phyloP scores from a whole-genome alignment of 2,329 filamentous ascomycete genomes.

The Chaetomium sp. region DNA sequence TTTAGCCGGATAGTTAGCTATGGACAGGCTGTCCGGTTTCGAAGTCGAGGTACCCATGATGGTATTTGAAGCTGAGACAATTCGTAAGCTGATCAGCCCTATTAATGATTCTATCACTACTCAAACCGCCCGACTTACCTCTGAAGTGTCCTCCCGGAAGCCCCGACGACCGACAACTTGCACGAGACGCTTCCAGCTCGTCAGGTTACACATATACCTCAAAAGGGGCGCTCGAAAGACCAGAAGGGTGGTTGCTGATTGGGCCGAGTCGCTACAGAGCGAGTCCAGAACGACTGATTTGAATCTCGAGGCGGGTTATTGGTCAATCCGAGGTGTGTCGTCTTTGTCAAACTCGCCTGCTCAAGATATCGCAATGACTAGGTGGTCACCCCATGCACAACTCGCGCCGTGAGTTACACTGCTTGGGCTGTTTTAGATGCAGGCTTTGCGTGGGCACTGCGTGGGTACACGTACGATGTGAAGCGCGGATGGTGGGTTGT shows the following conservation, averaged over 20 bases:
- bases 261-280: slow-evolving; percentile 4
- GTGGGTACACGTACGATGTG: too few relatives aligned
- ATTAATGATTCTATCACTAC: not conserved
- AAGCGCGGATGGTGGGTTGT: too few relatives aligned
- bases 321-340: slow-evolving; percentile 2
- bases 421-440: too few relatives aligned
- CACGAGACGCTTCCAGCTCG: not conserved
- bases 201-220: not conserved
- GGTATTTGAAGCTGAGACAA: not conserved
- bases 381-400: not conserved
- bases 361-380: not conserved
- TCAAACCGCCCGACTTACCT: too few relatives aligned
- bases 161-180: not conserved
- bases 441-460: too few relatives aligned
- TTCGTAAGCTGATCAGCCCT: not conserved
- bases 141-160: not conserved
- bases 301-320: slow-evolving; percentile 15
- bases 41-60: not conserved
- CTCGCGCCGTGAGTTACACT: too few relatives aligned
- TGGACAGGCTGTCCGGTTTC: slow-evolving; percentile 29
- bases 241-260: slow-evolving; percentile 17
- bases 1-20: slow-evolving; percentile 40
- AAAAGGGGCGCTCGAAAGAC: not conserved
- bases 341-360: not conserved
- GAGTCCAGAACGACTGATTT: slow-evolving; percentile 18